Evolutionary conservation across 768 basidiomycete species (phyloP), one percentile per base, ranked within the genome.

Genomic region (Podaxis sp.): DNA sequence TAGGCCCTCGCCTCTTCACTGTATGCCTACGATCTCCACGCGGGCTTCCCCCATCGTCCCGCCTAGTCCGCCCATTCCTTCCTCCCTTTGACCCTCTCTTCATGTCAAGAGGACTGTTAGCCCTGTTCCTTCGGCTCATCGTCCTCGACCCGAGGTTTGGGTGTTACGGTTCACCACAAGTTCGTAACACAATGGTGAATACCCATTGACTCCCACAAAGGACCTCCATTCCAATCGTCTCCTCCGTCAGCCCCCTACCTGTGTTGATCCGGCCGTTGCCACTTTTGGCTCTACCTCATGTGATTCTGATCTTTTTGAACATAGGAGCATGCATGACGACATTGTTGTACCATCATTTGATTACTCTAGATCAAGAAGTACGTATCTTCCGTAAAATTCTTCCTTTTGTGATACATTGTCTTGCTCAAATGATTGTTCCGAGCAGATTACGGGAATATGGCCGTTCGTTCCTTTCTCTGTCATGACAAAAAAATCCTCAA

Each of bases 311-410:
- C 14, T 37, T 36, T 23, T 23, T 16, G 25, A 44, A 44, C 21
- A 42, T 48, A 71, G 71, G 66, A 14, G 65, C 71, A 4, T 72
- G 71, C 53, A 57, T 72, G 51, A 70, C 69, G 11, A 55, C 59
- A 16, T 61, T 72, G 27, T 9, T 70, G 11, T 70, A 72, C 50
- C 65, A 70, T 50, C 70, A 72, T 64, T 40, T 61, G 7, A 59
- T 70, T 18, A 70, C 69, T 9, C 44, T 70, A 1, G 66, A 69
- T 35, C 47, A 68, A 59, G 71, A 72, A 64, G 71, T 70, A 13
- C 37, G 62, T 54, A 13, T 48, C 21, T 10, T 35, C 18, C 13
- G 35, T 4, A 44, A 5, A 21, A n/a, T 21, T 44, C 0, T n/a
- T 32, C 32, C 32, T 32, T 32, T 32, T 2, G 18, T 16, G 16